Evolutionary conservation across 108 stramenopile genomes (phyloP).

Genomic region (Nannochloropsis granulata): DNA sequence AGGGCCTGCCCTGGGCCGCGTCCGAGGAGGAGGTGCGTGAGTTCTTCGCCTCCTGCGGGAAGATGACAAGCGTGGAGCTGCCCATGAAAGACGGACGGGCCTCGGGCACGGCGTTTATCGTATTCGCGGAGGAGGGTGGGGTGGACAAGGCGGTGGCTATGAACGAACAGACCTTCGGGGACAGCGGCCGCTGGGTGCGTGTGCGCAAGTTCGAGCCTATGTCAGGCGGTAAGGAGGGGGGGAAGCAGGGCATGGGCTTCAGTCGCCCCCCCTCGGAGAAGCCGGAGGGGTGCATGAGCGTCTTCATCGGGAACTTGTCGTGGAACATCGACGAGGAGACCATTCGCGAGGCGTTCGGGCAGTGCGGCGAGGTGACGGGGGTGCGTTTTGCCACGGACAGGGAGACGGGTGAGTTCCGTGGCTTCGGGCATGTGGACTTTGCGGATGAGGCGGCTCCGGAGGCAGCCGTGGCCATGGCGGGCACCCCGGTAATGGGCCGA

Average conservation of each 20-base stretch:
- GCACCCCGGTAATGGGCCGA: conserved; percentile 65
- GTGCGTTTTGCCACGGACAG: conserved; percentile 85
- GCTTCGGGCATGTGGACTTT: conserved; percentile 68
- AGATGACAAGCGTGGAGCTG: conserved; percentile 52
- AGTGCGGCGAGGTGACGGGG: conserved; percentile 67
- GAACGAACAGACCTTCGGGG: conserved; percentile 73
- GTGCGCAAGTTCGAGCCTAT: conserved; percentile 75
- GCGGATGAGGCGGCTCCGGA: conserved; percentile 63
- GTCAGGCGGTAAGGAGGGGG: conserved; percentile 35
- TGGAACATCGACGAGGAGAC: conserved; percentile 87
- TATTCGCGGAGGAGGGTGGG: conserved; percentile 46
- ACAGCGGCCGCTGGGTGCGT: conserved; percentile 30
- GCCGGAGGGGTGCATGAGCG: conserved; percentile 67
- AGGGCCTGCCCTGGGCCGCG: conserved; percentile 83
- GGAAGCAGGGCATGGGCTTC: conserved; percentile 18
- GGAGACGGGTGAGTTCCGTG: conserved; percentile 93
- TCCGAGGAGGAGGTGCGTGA: conserved; percentile 67
- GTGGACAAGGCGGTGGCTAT: conserved; percentile 58
- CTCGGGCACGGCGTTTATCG: conserved; percentile 69
- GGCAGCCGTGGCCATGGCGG: conserved; percentile 67
- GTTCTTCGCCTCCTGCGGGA: conserved; percentile 72
- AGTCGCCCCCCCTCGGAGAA: conserved; percentile 34
- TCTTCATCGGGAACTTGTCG: conserved; percentile 88
- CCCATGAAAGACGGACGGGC: conserved; percentile 70
- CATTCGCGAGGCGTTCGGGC: conserved; percentile 57